Base-by-base conservation (phyloP, 768 basidiomycete species). In the Pleurotus djamor region DNA sequence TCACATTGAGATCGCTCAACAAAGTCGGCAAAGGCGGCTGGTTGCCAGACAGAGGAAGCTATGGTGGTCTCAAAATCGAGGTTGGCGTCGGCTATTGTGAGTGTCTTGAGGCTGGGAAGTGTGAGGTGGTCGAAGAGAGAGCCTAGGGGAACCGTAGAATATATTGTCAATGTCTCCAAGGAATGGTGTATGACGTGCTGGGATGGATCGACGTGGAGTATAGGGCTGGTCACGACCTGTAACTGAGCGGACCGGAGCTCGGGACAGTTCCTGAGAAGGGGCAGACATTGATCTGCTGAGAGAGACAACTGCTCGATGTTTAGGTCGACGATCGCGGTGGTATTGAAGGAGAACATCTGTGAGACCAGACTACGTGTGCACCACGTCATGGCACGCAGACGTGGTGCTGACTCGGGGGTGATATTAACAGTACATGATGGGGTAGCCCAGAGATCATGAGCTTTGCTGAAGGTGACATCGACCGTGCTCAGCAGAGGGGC, bases 401-500 rank as follows among this genome's bases (percentile, higher is more conserved):
- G 57, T 34, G 57, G 38, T 17, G 45, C 57, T 9, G 57, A 48
- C 5, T 58, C 17, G n/a, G 44, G 34, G 48, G 48, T 58, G 33
- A 58, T 48, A 16, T 37, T 17, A 13, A 58, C 10, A 16, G 57
- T 28, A 35, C 34, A 35, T 4, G 28, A 3, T 28, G 45, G 45
- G 17, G 28, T 47, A 34, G 8, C 57, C 21, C 13, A n/a, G 10
- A 35, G 14, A 12, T 33, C 12, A 37, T 55, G 21, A 38, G 32
- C 41, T 37, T 58, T 58, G 57, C 34, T 48, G 32, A 58, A 36
- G 14, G 16, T 48, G 49, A 65, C 28, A 54, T 64, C 64, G 7
- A 69, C 54, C 8, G 58, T 61, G 32, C 66, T 60, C 12, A 69
- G 58, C 13, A 58, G 28, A 14, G 68, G 66, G 43, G 65, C 57